Conservation (phyloP, 805 yeast genomes). For the Wickerhamiella qilinensis region DNA sequence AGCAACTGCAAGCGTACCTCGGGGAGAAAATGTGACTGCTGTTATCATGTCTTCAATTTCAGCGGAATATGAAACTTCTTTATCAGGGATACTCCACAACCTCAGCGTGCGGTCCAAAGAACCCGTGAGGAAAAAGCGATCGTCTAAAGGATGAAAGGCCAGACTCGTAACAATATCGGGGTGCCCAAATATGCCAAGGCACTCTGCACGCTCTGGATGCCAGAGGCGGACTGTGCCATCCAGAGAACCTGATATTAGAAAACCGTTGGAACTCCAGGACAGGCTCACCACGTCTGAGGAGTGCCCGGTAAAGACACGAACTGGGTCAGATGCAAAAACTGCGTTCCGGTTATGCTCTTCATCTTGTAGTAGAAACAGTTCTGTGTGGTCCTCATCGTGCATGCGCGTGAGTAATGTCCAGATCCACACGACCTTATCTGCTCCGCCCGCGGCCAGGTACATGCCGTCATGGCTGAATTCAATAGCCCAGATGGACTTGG, state of each 20-base stretch:
- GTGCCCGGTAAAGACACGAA: conserved; percentile 49
- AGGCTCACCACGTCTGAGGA: conserved; percentile 51
- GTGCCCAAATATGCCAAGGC: conserved; percentile 50
- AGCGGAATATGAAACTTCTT: conserved; percentile 40
- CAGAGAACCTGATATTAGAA: conserved; percentile 65
- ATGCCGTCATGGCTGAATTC: conserved; percentile 7
- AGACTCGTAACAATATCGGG: conserved; percentile 74
- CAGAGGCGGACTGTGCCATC: conserved; percentile 72
- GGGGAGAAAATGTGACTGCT: conserved; percentile 56
- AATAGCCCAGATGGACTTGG: conserved; percentile 2
- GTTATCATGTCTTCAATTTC: conserved; percentile 57
- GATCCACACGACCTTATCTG: conserved; percentile 3
- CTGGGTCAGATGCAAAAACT: conserved; percentile 57
- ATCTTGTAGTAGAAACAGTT: not conserved
- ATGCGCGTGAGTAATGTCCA: conserved; percentile 4
- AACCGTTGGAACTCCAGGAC: conserved; percentile 81
- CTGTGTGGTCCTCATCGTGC: not conserved
- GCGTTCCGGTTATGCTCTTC: not conserved
- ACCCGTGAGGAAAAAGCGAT: conserved; percentile 70
- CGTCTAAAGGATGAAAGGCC: conserved; percentile 71
- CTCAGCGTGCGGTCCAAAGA: conserved; percentile 60
- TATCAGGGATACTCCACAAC: conserved; percentile 76
- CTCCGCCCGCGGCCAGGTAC: conserved; percentile 7
- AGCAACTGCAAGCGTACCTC: conserved; percentile 37
- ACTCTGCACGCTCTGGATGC: conserved; percentile 56